These are phyloP conservation scores for Xerocomellus amylosporus DNA, from an alignment of 768 basidiomycete species.

Conservation along the genomic window DNA sequence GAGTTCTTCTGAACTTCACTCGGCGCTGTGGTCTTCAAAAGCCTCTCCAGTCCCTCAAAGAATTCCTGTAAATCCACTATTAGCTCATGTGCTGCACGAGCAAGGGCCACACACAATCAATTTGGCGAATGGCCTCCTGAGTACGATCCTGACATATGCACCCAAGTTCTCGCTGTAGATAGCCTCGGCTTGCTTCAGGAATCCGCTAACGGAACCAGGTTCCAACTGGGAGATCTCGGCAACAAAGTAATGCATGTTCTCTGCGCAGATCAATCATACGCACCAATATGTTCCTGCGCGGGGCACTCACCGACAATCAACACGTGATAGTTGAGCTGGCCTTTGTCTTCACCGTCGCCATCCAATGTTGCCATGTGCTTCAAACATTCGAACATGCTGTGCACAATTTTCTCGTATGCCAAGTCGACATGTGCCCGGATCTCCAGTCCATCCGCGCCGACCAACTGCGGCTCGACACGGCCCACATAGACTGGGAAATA, in stretches of 20 bases:
- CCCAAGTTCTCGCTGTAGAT: slow-evolving; percentile 89
- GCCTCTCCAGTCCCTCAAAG: slow-evolving; percentile 89
- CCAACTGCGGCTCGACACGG: slow-evolving; percentile 80
- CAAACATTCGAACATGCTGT: slow-evolving; percentile 87
- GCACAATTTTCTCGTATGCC: slow-evolving; percentile 86
- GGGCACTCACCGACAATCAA: slow-evolving; percentile 78
- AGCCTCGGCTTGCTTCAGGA: slow-evolving; percentile 68
- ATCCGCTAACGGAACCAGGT: slow-evolving; percentile 56
- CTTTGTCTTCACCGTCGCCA: slow-evolving; percentile 92
- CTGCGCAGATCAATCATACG: slow-evolving; percentile 40
- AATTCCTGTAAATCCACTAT: slow-evolving; percentile 63
- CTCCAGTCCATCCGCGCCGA: slow-evolving; percentile 71
- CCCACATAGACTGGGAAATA: slow-evolving; percentile 88
- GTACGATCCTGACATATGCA: slow-evolving; percentile 83
- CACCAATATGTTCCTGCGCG: background rate
- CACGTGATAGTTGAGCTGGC: slow-evolving; percentile 94
- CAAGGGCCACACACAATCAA: slow-evolving; percentile 63
- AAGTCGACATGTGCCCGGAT: slow-evolving; percentile 74
- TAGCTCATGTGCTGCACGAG: background rate
- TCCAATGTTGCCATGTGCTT: slow-evolving; percentile 97
- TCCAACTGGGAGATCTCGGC: slow-evolving; percentile 75
- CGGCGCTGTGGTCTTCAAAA: slow-evolving; percentile 75
- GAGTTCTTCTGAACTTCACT: slow-evolving; percentile 72
- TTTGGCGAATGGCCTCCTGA: slow-evolving; percentile 82
- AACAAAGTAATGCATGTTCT: slow-evolving; percentile 96